Base-by-base conservation (phyloP, 768 basidiomycete genomes). In the Hygrophorus russula region DNA sequence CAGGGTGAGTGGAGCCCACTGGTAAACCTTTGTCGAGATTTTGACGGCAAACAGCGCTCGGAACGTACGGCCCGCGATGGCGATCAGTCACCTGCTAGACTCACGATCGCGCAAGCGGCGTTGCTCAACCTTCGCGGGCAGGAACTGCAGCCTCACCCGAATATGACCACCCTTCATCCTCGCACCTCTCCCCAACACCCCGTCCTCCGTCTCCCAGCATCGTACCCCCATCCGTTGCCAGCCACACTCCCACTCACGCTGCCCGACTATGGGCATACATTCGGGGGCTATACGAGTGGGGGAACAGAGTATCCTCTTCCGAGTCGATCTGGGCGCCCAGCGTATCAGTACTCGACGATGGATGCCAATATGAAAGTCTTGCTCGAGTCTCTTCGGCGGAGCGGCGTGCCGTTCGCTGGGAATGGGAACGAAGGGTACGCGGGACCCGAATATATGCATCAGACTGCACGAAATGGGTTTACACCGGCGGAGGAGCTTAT, bases 71-170 rank as follows among this genome's bases (percentile, higher is more conserved):
- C 61, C 10, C 76, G 74, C 48, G 82, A 78, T 39, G 81, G 68
- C 3, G 84, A 82, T 15, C 65, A 67, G 33, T 75, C 80, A 7
- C 76, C 80, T 3, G 70, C 71, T 9, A 69, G 78, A 13, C 60
- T 88, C 20, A 83, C 83, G 5, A 85, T 88, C 49, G 84, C 84
- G 0, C 82, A 85, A 52, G 84, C 84, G 4, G 74, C 84, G 1
- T 59, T 88, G 17, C 71, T 88, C 42, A 88, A 84, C 53, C 68
- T 86, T 34, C 80, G 74, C 42, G 84, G 84, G 5, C 74, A 80
- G 42, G 79, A 83, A 15, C 53, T 72, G 54, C 45, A 67, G 62
- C 52, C 47, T 17, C 20, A 14, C 30, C 10, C 5, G 8, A 18
- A 8, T 34, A 9, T n/a, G 4, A 15, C 19, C 11, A 3, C 42